These are phyloP conservation scores for Ophiostoma tasmaniense DNA, from an alignment of 2,329 filamentous ascomycete genomes.

Conservation along the genomic window DNA sequence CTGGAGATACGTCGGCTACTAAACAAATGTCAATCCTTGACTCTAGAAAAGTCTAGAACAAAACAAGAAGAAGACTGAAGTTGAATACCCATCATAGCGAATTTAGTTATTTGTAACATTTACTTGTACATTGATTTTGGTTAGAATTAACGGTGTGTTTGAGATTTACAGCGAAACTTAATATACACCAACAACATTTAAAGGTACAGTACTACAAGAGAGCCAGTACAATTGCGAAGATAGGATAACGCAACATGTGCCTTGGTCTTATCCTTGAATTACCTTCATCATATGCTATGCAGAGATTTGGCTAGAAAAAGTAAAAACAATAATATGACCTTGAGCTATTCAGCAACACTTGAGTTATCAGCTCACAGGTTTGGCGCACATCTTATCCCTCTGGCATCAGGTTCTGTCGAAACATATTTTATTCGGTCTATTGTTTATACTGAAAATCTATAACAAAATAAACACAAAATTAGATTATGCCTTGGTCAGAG, in stretches of 20 bases:
- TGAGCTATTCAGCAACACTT: too few relatives aligned
- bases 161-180: too few relatives aligned
- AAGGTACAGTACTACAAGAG: too few relatives aligned
- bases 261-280: too few relatives aligned
- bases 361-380: too few relatives aligned
- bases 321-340: too few relatives aligned
- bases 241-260: too few relatives aligned
- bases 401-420: neutral
- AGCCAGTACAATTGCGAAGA: too few relatives aligned
- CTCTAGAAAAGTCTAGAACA: neutral
- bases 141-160: too few relatives aligned
- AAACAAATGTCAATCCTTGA: neutral
- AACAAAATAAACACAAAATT: neutral
- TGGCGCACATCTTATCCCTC: neutral
- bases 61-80: neutral
- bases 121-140: neutral
- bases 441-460: neutral
- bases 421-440: neutral
- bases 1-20: conserved; percentile 24
- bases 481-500: neutral
- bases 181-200: too few relatives aligned
- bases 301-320: too few relatives aligned
- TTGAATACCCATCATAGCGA: neutral
- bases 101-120: neutral
- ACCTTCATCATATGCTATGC: too few relatives aligned